Evolutionary conservation across 805 yeast species (phyloP).

Genomic region (Martiniozyma abietophila): DNA sequence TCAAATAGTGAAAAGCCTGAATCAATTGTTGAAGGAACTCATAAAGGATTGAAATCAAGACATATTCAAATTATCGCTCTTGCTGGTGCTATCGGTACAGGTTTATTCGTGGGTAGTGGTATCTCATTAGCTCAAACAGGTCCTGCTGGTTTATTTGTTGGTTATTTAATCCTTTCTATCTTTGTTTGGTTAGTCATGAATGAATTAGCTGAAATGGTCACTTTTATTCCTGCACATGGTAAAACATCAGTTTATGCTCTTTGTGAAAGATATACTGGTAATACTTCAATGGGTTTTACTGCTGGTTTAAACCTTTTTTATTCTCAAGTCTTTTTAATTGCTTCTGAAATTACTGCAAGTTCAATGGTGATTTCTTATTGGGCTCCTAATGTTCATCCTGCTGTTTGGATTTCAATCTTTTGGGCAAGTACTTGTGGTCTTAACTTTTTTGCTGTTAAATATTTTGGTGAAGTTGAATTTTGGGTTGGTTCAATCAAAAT

Average conservation of each 20-base stretch:
- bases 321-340: constrained; percentile 27
- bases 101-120: constrained; percentile 44
- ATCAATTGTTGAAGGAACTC: constrained; percentile 14
- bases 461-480: constrained; percentile 44
- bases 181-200: constrained; percentile 60
- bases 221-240: constrained; percentile 51
- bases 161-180: constrained; percentile 54
- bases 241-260: constrained; percentile 27
- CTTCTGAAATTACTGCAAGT: constrained; percentile 52
- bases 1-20: background rate
- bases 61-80: constrained; percentile 59
- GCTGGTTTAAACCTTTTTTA: constrained; percentile 31
- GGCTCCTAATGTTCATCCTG: constrained; percentile 40
- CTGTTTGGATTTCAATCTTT: constrained; percentile 51
- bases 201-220: constrained; percentile 57
- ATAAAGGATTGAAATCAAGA: constrained; percentile 37
- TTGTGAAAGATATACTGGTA: constrained; percentile 24
- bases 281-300: constrained; percentile 22
- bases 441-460: constrained; percentile 36
- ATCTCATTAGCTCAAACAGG: constrained; percentile 28
- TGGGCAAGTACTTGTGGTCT: constrained; percentile 35
- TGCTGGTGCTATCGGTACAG: constrained; percentile 68
- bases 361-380: constrained; percentile 52
- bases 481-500: constrained; percentile 62
- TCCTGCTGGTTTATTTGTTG: constrained; percentile 35